Base-by-base conservation (phyloP, 208 protist genomes). In the Crithidia acanthocephali region DNA sequence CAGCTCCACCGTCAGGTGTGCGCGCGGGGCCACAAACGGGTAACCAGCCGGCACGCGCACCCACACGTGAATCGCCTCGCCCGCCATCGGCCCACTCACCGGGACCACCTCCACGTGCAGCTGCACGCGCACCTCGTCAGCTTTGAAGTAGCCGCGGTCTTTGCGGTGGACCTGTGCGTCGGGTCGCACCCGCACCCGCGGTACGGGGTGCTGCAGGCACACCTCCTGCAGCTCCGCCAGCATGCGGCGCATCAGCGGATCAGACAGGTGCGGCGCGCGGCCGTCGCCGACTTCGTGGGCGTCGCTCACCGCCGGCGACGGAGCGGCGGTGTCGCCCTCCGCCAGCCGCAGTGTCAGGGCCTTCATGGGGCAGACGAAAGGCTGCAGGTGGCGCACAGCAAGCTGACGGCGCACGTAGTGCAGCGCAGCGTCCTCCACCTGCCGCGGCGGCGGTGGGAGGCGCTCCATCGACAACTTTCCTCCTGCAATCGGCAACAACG, bases 71-170 rank as follows among this genome's bases (percentile, higher is more conserved):
- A 91, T 28, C 30, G 75, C 2, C 53, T 76, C 44, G 2, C 86
- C 86, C 28, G 76, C 53, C 56, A 87, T 73, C 23, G 80, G 86
- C 15, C 86, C 86, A 32, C 85, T 82, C 25, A 68, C 45, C 13
- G 86, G 83, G 2, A 73, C 58, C 25, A 91, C 73, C 71, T 76
- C 63, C 40, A 86, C 60, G 59, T 82, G 70, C 80, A 81, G 83
- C 59, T 73, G 47, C 68, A 73, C 57, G 2, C 65, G 65, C 40
- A 28, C 65, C 65, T 71, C 65, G n/a, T 71, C 65, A 2, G 65
- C 65, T n/a, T 44, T 71, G 65, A 71, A 71, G 37, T 50, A 35
- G 42, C 65, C 65, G 53, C 65, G 55, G 5, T 71, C 65, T 11
- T 45, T 51, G 22, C 52, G 55, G 42, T 52, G 62, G 10, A 71